Conservation (phyloP, 768 basidiomycete genomes). For the Calocera cornea region DNA sequence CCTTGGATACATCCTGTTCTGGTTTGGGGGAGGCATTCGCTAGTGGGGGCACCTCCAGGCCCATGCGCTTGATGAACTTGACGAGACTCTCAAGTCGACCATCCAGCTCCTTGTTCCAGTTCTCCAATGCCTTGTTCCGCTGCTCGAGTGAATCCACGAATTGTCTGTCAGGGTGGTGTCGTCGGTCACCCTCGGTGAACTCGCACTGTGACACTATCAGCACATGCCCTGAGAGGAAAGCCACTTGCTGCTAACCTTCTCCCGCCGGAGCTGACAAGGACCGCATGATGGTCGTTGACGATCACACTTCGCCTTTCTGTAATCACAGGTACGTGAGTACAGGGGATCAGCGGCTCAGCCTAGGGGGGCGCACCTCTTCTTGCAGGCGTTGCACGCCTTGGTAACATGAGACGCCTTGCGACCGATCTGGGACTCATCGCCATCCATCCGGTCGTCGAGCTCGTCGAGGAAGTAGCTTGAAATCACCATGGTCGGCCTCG, state of each 20-base stretch:
- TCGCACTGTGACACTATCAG: not conserved
- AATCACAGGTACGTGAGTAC: not conserved
- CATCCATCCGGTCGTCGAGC: not conserved
- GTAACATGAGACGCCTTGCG: not conserved
- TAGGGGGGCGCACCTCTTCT: not conserved
- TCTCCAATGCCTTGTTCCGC: not conserved
- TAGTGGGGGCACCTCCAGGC: not conserved
- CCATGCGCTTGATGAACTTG: not conserved
- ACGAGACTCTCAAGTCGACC: not conserved
- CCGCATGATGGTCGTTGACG: slow-evolving; percentile 2
- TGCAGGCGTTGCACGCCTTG: not conserved
- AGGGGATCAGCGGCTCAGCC: not conserved
- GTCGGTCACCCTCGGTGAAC: not conserved
- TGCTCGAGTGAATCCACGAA: slow-evolving; percentile 1
- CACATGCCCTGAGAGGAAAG: not conserved
- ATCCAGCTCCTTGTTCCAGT: not conserved
- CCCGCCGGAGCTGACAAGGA: not conserved
- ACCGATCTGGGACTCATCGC: not conserved
- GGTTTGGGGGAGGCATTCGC: not conserved
- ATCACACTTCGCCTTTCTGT: slow-evolving; percentile 1
- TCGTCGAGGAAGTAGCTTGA: not conserved
- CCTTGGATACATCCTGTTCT: not conserved
- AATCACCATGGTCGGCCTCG: not conserved
- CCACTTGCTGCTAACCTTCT: not conserved
- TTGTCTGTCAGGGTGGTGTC: not conserved